Evolutionary conservation across 2,329 filamentous ascomycete species (phyloP), one percentile per base, ranked within the genome.

Genomic region (Alternaria gaisen): DNA sequence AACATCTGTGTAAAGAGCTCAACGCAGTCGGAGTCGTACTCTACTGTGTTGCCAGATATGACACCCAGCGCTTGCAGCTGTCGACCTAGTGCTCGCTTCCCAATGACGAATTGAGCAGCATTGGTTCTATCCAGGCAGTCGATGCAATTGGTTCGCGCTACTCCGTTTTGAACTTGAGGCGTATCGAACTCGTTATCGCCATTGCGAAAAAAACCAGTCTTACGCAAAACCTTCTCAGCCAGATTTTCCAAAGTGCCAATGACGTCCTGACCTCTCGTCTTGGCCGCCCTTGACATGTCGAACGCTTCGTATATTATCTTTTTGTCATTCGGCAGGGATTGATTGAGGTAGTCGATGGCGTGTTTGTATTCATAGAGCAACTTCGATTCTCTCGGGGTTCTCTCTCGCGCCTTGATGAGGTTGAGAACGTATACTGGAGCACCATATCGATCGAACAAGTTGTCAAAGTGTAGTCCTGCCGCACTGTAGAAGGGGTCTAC

Each of bases 1-100:
- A 94, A 97, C 94, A 99, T 98, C 72, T 97, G 92, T 1, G 95
- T 98, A 71, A 99, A 97, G 10, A 97, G 86, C 70, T 98, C 97
- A 59, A 97, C 91, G 2, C 93, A 93, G 80, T 99, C 95, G 0
- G 93, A 97, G 72, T 99, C 95, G 74, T 97, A 99, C 60, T 94
- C 90, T 53, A 99, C 87, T 1, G 86, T 88, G 1, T 91, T 90
- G 38, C 90, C 87, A 58, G 89, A 87, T 28, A 98, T 90, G 30
- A 99, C 90, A 6, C 95, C 95, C 4, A 99, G 85, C 3, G 94
- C 94, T 75, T 97, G 91, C 9, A 99, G 85, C 79, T 99, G 95
- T 71, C 97, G 88, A 1, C 94, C 95, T 11, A 99, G 86, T 0
- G 95, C 95, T 69, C 92, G 87, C 81, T 99, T 99, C 5, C 93